phyloP scores from a whole-genome alignment of 352 stramenopile species.

The Thalassiosira pacifica region DNA sequence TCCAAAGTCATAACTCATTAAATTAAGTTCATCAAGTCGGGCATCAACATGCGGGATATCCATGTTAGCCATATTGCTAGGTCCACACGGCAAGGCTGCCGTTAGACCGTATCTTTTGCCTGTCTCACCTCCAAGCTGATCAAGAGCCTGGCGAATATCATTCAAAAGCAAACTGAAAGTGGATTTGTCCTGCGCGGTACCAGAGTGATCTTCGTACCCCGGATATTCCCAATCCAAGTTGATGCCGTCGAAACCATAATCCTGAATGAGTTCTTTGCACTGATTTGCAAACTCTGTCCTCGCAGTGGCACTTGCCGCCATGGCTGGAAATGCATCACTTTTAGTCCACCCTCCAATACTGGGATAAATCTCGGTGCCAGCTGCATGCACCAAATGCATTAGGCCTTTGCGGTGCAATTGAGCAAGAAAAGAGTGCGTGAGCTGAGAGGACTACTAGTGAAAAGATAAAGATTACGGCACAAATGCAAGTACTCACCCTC shows the following conservation, averaged over 20 bases:
- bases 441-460: not conserved
- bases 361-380: slow-evolving; percentile 36
- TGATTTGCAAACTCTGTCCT: slow-evolving; percentile 48
- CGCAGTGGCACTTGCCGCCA: slow-evolving; percentile 30
- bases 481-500: slow-evolving; percentile 28
- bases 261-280: slow-evolving; percentile 49
- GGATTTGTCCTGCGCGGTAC: slow-evolving; percentile 3
- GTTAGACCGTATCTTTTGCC: slow-evolving; percentile 29
- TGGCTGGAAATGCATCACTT: slow-evolving; percentile 40
- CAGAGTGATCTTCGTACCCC: slow-evolving; percentile 24
- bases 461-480: too few species aligned
- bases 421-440: not conserved
- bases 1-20: slow-evolving; percentile 56
- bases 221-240: slow-evolving; percentile 53
- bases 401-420: slow-evolving; percentile 11
- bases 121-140: not conserved
- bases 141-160: slow-evolving; percentile 1
- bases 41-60: slow-evolving; percentile 38
- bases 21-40: slow-evolving; percentile 51
- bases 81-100: slow-evolving; percentile 54
- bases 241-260: slow-evolving; percentile 63
- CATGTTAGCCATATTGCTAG: slow-evolving; percentile 46
- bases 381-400: slow-evolving; percentile 33
- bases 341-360: slow-evolving; percentile 53
- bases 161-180: slow-evolving; percentile 21